Conservation (phyloP, 2,329 filamentous ascomycete genomes). For the Arthrinium puccinioides region DNA sequence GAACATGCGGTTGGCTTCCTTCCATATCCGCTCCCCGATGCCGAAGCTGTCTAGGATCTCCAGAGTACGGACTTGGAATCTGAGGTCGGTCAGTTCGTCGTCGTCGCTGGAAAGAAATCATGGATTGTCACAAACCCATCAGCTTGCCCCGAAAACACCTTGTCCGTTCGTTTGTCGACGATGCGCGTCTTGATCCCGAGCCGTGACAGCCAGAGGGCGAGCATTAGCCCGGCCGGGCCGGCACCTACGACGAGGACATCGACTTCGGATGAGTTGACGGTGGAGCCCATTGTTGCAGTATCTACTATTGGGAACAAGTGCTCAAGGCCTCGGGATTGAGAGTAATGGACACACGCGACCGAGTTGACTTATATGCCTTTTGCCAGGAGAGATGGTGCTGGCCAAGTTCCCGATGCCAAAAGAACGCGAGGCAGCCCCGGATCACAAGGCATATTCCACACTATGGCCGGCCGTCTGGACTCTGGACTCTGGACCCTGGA, state of each 20-base stretch:
- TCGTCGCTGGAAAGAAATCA: background rate
- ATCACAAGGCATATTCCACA: too few species aligned
- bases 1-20: slow-evolving; percentile 62
- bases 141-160: slow-evolving; percentile 35
- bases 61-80: slow-evolving; percentile 55
- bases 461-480: too few species aligned
- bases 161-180: slow-evolving; percentile 34
- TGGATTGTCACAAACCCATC: slow-evolving; percentile 25
- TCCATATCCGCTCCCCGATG: slow-evolving; percentile 56
- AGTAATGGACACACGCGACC: background rate
- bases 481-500: too few species aligned
- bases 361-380: too few species aligned
- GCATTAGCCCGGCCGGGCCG: slow-evolving; percentile 34
- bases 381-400: too few species aligned
- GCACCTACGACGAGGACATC: slow-evolving; percentile 32
- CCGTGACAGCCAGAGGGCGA: slow-evolving; percentile 33
- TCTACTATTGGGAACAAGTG: too few species aligned
- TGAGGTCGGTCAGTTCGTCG: slow-evolving; percentile 2
- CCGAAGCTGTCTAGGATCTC: slow-evolving; percentile 71
- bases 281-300: background rate
- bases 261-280: slow-evolving; percentile 3
- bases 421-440: too few species aligned
- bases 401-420: too few species aligned
- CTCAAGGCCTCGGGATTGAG: too few species aligned
- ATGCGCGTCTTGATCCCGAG: slow-evolving; percentile 33